Base-by-base conservation (phyloP, 2,329 filamentous ascomycete genomes). In the Polychaeton citri region DNA sequence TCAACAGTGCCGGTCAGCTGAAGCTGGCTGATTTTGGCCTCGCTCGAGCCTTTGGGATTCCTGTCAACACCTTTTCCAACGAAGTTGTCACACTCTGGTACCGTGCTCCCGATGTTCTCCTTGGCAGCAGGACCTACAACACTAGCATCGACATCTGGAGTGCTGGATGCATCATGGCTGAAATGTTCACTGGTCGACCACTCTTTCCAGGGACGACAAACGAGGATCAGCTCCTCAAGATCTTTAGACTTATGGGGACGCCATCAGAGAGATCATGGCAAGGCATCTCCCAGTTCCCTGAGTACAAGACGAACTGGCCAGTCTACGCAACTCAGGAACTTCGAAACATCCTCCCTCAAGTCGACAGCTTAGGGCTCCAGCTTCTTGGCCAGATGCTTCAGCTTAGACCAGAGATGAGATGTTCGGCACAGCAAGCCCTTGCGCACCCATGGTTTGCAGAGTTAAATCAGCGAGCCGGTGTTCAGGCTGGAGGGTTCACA, bases 101-200 rank as follows among this genome's bases (percentile, higher is more conserved):
- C 60, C 82, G 90, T 30, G 90, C 90, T 1, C 90, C 90, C 0
- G 90, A 98, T 52, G 90, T 98, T 32, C 72, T 98, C 35, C 73
- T 98, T 32, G 90, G 90, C 35, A 90, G 82, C 51, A 71, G 90
- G 46, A 96, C 90, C 16, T 98, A 98, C 66, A 98, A 94, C 63
- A 98, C 90, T n/a, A 93, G 85, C 63, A 96, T 98, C 59, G 90
- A 98, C 54, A 96, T 98, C 57, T 98, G 90, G 90, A 94, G 85
- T 5, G 90, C 90, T 5, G 90, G 90, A 38, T 98, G 90, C 61
- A 98, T 98, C 68, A 96, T 98, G 90, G 90, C 90, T 7, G 90
- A 98, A 63, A 95, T 98, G 86, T 96, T 92, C 61, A 95, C 88
- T 0, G 90, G 90, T 3, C 75, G 90, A 13, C 90, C 90, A 0